Percentiles rank a stretch among this genome's conserved stretches.
These are phyloP conservation scores for Tieghemiomyces parasiticus DNA, from an alignment of 192 early-diverging fungal genomes.

Conservation along the genomic window DNA sequence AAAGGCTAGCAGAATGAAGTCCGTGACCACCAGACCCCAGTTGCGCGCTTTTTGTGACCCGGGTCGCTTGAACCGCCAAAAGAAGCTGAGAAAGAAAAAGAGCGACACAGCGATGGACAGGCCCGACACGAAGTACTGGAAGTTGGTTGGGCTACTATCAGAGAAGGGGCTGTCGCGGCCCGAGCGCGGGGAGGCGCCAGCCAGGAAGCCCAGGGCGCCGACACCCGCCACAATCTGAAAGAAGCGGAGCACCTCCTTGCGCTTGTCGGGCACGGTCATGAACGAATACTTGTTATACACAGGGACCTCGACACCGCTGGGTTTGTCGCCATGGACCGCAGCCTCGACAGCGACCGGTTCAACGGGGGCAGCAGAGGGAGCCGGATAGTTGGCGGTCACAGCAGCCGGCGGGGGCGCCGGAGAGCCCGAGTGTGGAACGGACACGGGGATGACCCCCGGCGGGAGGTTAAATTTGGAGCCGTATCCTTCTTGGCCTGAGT, in stretches of 20 bases:
- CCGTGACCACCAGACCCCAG: neutral
- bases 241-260: slow-evolving; percentile 7
- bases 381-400: neutral
- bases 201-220: slow-evolving; percentile 4
- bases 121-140: slow-evolving; percentile 9
- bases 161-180: neutral
- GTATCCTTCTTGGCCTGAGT: no score
- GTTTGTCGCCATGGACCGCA: neutral
- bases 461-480: neutral
- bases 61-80: slow-evolving; percentile 9
- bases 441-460: slow-evolving; percentile 10
- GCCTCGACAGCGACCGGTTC: neutral
- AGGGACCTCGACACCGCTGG: neutral
- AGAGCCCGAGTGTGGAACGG: neutral
- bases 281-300: neutral
- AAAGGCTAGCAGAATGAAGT: slow-evolving; percentile 3
- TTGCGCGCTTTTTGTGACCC: slow-evolving; percentile 1
- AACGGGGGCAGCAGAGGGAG: neutral
- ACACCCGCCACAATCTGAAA: slow-evolving; percentile 3
- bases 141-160: slow-evolving; percentile 2
- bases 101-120: neutral
- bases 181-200: slow-evolving; percentile 1
- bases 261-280: slow-evolving; percentile 7
- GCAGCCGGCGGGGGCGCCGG: neutral
- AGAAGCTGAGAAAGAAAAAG: slow-evolving; percentile 9